Percentiles rank a stretch among this genome's conserved stretches.
Evolutionary conservation across 208 protist genomes (phyloP).

Genomic region (Phytomonas sp.): DNA sequence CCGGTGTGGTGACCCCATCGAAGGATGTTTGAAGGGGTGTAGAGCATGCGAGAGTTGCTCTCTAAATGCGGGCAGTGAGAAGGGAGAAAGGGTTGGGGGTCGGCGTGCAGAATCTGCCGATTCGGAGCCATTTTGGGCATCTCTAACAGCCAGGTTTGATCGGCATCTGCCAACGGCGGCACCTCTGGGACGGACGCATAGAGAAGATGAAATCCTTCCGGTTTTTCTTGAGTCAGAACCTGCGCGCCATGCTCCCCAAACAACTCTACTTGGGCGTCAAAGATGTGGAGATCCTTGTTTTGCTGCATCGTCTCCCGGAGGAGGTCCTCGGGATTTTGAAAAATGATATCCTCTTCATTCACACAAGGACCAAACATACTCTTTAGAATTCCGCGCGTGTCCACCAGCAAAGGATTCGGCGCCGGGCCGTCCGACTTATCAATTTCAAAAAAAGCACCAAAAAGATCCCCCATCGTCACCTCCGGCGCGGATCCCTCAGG

Average conservation of each 20-base stretch:
- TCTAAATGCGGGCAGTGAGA: constrained; percentile 31
- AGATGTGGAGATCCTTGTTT: constrained; percentile 28
- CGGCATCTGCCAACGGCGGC: not conserved
- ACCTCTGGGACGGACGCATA: not conserved
- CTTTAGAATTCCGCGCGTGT: constrained; percentile 48
- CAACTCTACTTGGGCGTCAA: constrained; percentile 31
- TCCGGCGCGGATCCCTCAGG: constrained; percentile 1
- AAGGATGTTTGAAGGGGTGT: constrained; percentile 77
- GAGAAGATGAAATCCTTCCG: too few species aligned
- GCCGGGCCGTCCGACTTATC: constrained; percentile 11
- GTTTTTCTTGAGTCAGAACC: constrained; percentile 11
- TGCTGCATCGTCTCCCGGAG: constrained; percentile 19
- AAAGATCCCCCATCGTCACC: constrained; percentile 40
- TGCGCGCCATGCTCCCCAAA: constrained; percentile 32
- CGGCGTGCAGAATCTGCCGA: constrained; percentile 76
- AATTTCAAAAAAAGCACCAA: constrained; percentile 51
- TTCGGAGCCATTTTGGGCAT: constrained; percentile 80
- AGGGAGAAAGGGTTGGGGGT: constrained; percentile 64
- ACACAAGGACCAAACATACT: constrained; percentile 42
- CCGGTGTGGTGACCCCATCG: constrained; percentile 51
- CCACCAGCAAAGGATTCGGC: constrained; percentile 45
- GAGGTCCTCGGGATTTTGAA: constrained; percentile 12
- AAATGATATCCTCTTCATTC: constrained; percentile 37
- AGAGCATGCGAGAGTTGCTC: constrained; percentile 66
- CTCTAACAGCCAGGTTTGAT: constrained; percentile 56